A percentile compares a stretch with the other conserved stretches of the same genome.
Conservation (phyloP, 768 basidiomycete species). For the Mycena crocata region DNA sequence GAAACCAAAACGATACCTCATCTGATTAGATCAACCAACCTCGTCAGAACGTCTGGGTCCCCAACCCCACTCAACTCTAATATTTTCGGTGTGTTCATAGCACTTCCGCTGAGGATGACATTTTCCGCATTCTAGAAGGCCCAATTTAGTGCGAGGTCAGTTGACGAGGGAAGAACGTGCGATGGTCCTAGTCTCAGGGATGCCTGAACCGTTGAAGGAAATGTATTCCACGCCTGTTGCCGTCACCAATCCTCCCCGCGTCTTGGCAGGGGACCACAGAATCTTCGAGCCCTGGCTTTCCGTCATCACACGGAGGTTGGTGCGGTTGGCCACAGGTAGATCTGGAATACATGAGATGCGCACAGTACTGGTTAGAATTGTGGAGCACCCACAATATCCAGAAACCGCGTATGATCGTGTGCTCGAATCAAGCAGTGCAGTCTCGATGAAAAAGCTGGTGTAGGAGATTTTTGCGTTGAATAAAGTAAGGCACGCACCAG, state of each 20-base stretch:
- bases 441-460: background rate
- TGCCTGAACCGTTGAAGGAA: background rate
- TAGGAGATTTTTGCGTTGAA: no score
- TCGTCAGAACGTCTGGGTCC: constrained; percentile 13
- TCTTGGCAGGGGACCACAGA: constrained; percentile 14
- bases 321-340: constrained; percentile 23
- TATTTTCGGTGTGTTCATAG: constrained; percentile 23
- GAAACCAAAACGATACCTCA: background rate
- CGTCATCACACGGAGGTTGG: constrained; percentile 26
- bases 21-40: constrained; percentile 9
- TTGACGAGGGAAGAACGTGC: constrained; percentile 1
- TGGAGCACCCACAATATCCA: constrained; percentile 15
- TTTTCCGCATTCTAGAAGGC: constrained; percentile 24
- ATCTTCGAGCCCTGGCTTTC: constrained; percentile 25
- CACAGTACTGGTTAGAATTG: background rate
- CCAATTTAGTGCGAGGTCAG: background rate
- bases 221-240: constrained; percentile 31
- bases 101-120: constrained; percentile 23
- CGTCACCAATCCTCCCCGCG: background rate
- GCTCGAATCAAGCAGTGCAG: constrained; percentile 17
- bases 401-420: constrained; percentile 22
- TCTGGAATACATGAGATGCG: background rate
- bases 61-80: constrained; percentile 30
- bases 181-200: constrained; percentile 7
- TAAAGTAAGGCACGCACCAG: background rate